Conservation (phyloP, 2,329 filamentous ascomycete genomes). For the Xylariaceae sp. region DNA sequence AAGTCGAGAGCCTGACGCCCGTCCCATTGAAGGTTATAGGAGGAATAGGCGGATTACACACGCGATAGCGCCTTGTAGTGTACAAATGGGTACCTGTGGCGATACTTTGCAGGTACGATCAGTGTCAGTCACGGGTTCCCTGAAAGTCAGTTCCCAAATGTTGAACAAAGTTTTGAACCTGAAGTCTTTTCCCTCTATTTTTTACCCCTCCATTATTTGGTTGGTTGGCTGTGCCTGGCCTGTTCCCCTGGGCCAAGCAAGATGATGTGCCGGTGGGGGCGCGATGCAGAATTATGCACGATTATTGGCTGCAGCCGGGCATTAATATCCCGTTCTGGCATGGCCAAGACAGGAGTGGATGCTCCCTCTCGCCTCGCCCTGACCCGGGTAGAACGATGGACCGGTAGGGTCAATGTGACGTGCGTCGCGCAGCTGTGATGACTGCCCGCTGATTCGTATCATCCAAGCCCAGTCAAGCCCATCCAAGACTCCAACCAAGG, state of each 20-base stretch:
- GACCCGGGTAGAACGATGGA: background rate
- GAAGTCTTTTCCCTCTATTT: conserved; percentile 13
- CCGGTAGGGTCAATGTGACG: background rate
- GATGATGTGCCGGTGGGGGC: background rate
- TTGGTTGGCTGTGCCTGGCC: conserved; percentile 5
- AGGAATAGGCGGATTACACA: background rate
- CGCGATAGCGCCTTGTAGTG: background rate
- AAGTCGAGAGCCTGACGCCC: background rate
- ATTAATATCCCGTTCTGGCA: too few relatives aligned
- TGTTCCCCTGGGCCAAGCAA: conserved; percentile 5
- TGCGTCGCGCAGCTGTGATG: background rate
- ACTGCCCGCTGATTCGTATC: conserved; percentile 16
- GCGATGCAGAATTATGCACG: background rate
- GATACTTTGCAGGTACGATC: background rate
- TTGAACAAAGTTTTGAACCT: conserved; percentile 27
- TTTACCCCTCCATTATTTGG: conserved; percentile 1
- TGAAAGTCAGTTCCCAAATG: conserved; percentile 29
- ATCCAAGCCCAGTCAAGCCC: too few relatives aligned
- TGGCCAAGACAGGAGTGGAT: background rate
- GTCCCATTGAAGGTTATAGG: background rate
- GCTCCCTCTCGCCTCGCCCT: background rate
- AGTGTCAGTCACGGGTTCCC: background rate
- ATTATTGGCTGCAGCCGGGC: too few relatives aligned
- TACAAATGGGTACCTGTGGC: background rate
- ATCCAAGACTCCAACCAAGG: too few relatives aligned